Percentiles rank a stretch among this genome's conserved stretches.
These are phyloP conservation scores for Pseudopithomyces chartarum DNA, from an alignment of 2,329 filamentous ascomycete genomes.

Conservation along the genomic window DNA sequence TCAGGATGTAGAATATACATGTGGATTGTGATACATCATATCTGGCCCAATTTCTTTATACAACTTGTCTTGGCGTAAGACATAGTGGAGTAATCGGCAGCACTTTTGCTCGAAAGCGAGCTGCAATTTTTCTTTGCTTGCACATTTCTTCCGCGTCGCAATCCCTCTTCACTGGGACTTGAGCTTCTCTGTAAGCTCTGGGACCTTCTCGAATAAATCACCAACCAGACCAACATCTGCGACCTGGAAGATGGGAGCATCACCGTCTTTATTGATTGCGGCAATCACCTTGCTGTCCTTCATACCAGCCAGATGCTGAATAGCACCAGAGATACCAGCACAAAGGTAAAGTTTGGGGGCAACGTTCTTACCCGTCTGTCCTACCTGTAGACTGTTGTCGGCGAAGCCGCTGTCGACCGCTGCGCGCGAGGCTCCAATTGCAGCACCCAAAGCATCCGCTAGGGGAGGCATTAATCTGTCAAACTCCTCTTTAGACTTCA, in stretches of 20 bases:
- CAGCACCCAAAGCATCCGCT: slow-evolving; percentile 91
- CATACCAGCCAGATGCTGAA: slow-evolving; percentile 98
- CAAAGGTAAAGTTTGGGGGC: slow-evolving; percentile 94
- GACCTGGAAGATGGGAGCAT: slow-evolving; percentile 98
- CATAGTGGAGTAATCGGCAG: no score
- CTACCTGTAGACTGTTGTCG: slow-evolving; percentile 97
- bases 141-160: neutral
- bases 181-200: slow-evolving; percentile 94
- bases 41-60: no score
- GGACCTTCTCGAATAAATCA: slow-evolving; percentile 93
- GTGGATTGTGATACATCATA: neutral
- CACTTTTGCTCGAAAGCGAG: neutral
- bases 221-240: slow-evolving; percentile 95
- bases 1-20: neutral
- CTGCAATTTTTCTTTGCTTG: slow-evolving; percentile 4
- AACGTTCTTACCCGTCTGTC: slow-evolving; percentile 98
- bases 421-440: slow-evolving; percentile 90
- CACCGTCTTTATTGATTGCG: slow-evolving; percentile 95
- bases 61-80: no score
- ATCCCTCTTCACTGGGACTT: slow-evolving; percentile 54
- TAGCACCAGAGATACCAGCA: slow-evolving; percentile 94
- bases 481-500: slow-evolving; percentile 98
- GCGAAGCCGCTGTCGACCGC: slow-evolving; percentile 97
- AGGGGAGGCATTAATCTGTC: slow-evolving; percentile 90
- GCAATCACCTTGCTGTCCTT: slow-evolving; percentile 99